Evolutionary conservation across 2,329 filamentous ascomycete genomes (phyloP), one percentile per base, ranked within the genome.

Genomic region (Nannizziopsis arthrosporioides): DNA sequence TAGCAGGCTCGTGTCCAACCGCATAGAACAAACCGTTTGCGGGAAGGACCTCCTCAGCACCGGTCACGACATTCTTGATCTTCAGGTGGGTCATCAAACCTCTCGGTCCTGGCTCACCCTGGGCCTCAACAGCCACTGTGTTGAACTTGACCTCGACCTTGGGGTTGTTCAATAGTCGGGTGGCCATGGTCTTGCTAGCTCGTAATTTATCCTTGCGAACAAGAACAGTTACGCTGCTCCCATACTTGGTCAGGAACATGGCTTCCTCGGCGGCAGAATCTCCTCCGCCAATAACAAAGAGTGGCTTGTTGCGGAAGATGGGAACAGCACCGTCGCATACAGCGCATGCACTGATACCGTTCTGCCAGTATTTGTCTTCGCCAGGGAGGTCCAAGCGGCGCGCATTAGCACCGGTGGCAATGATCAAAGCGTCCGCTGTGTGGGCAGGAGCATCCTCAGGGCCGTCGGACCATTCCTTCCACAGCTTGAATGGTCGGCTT

Each of bases 251-350:
- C 58, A 98, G 73, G 73, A 95, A 98, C 59, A 94, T 83, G 49
- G 89, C 88, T 77, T 98, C 92, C 71, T 98, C 93, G 22, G 93
- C 92, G 14, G 92, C 92, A 12, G 86, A 94, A 71, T 98, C 92
- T 61, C 92, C 92, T 54, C 92, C 93, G 54, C 92, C 92, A 55
- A 98, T 95, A 43, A 98, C 92, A 36, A 90, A 86, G 48, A 98
- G 75, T 7, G 85, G 90, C 76, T 94, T 94, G 69, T 95, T 87
- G 59, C 90, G 80, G 81, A 94, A 98, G 67, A 98, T 95, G 52
- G 92, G 92, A 41, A 96, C 83, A 43, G 89, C 92, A 55, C 92
- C 92, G 63, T 98, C 92, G 70, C 92, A 98, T 42, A 98, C 92
- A 31, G 92, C 92, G 69, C 92, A 98, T 43, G 92, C 92, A 45